A percentile compares a stretch with the other conserved stretches of the same genome.
These are phyloP conservation scores for Colletotrichum orbiculare DNA, from an alignment of 2,329 filamentous ascomycete species.

Conservation along the genomic window DNA sequence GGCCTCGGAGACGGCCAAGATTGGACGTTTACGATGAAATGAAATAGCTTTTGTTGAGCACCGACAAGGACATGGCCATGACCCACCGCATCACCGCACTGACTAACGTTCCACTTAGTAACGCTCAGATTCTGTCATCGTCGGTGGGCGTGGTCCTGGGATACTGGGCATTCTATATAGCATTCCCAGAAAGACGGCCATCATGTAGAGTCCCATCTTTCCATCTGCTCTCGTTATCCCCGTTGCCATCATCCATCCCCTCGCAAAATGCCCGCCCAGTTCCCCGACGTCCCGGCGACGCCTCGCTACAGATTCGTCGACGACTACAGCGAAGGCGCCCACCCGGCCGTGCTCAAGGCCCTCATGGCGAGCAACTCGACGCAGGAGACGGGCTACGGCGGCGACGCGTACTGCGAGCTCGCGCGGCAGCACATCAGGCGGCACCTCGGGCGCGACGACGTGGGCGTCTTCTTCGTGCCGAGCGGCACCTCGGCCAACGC, in stretches of 20 bases:
- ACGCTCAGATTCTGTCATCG: slow-evolving; percentile 27
- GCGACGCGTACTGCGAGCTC: slow-evolving; percentile 55
- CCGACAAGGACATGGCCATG: slow-evolving; percentile 21
- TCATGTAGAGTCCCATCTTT: neutral
- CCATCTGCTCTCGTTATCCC: neutral
- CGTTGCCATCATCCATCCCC: neutral
- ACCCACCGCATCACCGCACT: slow-evolving; percentile 26
- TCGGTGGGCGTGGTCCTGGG: neutral
- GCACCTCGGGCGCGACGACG: slow-evolving; percentile 46
- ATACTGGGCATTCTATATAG: slow-evolving; percentile 12
- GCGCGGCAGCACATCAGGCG: slow-evolving; percentile 52
- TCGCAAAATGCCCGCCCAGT: slow-evolving; percentile 23
- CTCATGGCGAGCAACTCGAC: slow-evolving; percentile 55
- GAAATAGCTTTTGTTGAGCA: slow-evolving; percentile 18
- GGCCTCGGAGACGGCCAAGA: slow-evolving; percentile 10
- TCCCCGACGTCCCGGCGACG: neutral
- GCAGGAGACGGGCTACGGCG: slow-evolving; percentile 60
- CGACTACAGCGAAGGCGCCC: slow-evolving; percentile 64
- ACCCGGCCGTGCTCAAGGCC: slow-evolving; percentile 60
- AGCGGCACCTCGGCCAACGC: slow-evolving; percentile 63
- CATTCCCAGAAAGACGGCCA: neutral
- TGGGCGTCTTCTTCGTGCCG: slow-evolving; percentile 62
- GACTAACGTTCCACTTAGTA: slow-evolving; percentile 34
- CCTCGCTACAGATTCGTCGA: slow-evolving; percentile 58
- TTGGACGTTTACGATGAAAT: neutral